A percentile compares a stretch with the other conserved stretches of the same genome.
Evolutionary conservation across 305 asterid species (phyloP).

Genomic region (Fraxinus floribunda): DNA sequence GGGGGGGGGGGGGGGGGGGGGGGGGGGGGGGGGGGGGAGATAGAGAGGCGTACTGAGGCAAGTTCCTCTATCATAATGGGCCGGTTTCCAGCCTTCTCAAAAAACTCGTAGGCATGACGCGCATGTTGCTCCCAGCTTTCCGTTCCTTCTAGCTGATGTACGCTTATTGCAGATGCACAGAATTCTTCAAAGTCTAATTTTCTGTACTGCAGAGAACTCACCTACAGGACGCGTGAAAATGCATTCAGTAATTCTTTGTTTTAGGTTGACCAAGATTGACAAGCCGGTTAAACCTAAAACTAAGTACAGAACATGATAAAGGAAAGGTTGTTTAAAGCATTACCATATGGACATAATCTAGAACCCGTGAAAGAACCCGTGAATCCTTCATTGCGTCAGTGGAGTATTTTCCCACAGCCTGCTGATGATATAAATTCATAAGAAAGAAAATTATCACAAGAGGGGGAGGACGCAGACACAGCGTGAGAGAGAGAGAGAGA

Average conservation of each 20-base stretch:
- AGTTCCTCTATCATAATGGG: conserved; percentile 98
- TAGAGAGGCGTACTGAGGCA: conserved; percentile 58
- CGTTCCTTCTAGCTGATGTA: conserved; percentile 91
- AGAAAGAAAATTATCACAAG: background rate
- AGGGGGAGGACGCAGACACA: background rate
- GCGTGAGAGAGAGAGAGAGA: conserved; percentile 18
- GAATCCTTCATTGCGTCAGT: conserved; percentile 96
- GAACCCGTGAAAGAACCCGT: conserved; percentile 80
- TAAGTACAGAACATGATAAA: background rate
- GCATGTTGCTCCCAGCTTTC: conserved; percentile 95
- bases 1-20: background rate
- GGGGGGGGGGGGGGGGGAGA: conserved; percentile 16
- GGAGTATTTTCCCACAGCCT: conserved; percentile 68
- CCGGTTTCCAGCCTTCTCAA: conserved; percentile 89
- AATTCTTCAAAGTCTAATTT: conserved; percentile 89
- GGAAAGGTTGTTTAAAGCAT: conserved; percentile 7
- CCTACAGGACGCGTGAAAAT: conserved; percentile 36
- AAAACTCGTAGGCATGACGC: conserved; percentile 80
- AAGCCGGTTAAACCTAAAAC: background rate
- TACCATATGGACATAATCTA: conserved; percentile 79
- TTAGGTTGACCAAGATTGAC: background rate
- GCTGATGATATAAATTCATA: conserved; percentile 10
- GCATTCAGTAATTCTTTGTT: background rate
- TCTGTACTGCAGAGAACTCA: conserved; percentile 74
- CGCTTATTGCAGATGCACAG: conserved; percentile 80